These are phyloP conservation scores for Crataegus laevigata DNA, from an alignment of 306 rosid genomes.

Conservation along the genomic window DNA sequence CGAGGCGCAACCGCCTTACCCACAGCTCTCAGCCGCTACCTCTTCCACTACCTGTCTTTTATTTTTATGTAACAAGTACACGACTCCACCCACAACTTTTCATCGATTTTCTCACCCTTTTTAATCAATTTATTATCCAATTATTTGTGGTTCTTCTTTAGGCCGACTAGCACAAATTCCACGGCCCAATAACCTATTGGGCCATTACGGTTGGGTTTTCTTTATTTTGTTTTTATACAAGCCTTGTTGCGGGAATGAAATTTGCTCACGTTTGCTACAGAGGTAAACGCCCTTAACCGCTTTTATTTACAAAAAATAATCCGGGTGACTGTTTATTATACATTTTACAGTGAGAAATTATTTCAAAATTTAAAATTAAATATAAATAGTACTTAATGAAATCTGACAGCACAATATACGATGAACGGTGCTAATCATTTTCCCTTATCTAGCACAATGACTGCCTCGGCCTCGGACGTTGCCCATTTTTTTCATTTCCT, in stretches of 20 bases:
- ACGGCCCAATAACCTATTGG: background rate
- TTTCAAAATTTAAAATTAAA: too few relatives aligned
- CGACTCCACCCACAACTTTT: background rate
- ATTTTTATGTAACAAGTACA: background rate
- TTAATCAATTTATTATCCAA: background rate
- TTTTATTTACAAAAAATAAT: too few relatives aligned
- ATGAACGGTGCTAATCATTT: too few relatives aligned
- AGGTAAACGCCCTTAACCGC: too few relatives aligned
- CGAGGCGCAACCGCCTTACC: slow-evolving; percentile 14
- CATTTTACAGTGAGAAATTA: too few relatives aligned
- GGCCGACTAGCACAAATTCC: background rate
- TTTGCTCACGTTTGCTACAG: too few relatives aligned
- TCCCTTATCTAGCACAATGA: slow-evolving; percentile 33
- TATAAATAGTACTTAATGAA: too few relatives aligned
- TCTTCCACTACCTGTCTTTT: background rate
- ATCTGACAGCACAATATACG: too few relatives aligned
- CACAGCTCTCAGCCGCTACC: background rate
- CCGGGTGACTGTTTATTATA: too few relatives aligned
- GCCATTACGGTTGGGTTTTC: background rate
- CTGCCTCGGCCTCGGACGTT: background rate
- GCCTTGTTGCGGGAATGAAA: too few relatives aligned
- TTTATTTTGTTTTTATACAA: background rate
- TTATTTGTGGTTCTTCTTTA: background rate
- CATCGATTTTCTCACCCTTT: background rate
- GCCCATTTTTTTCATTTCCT: slow-evolving; percentile 6